Evolutionary conservation across 1,284 basidiomycete genomes (phyloP).

Genomic region (Cutaneotrichosporon sp.): DNA sequence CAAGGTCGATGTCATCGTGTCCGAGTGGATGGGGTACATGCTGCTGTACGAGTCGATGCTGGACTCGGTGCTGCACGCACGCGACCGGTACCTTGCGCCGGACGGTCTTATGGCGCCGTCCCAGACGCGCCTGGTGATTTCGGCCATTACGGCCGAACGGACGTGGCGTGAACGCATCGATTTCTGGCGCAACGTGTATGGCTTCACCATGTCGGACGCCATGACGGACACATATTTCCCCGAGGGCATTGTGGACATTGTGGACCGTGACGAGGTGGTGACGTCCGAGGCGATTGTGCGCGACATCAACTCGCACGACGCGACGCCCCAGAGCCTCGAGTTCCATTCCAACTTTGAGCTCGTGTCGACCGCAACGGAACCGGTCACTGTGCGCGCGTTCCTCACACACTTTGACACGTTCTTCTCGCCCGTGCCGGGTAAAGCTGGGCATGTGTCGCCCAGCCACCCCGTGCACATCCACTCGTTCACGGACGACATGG

Average conservation of each 20-base stretch:
- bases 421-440: constrained; percentile 61
- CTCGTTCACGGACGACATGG: constrained; percentile 31
- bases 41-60: constrained; percentile 95
- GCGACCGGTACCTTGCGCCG: constrained; percentile 52
- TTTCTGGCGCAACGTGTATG: constrained; percentile 91
- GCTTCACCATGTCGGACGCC: constrained; percentile 68
- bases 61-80: constrained; percentile 69
- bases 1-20: constrained; percentile 85
- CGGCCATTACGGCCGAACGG: constrained; percentile 68
- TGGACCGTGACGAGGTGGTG: constrained; percentile 63
- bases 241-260: constrained; percentile 76
- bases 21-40: constrained; percentile 96
- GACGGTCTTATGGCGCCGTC: constrained; percentile 85
- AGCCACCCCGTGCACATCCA: constrained; percentile 33
- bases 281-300: constrained; percentile 58
- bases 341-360: constrained; percentile 72
- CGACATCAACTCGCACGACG: constrained; percentile 67
- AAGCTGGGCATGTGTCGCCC: constrained; percentile 51
- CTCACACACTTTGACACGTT: constrained; percentile 93
- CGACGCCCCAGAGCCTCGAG: constrained; percentile 66
- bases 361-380: constrained; percentile 55
- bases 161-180: constrained; percentile 72
- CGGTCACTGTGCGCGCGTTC: constrained; percentile 69
- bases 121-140: constrained; percentile 79
- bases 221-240: constrained; percentile 64